Base-by-base conservation (phyloP, 768 basidiomycete species). In the Sporobolomyces phaffii region DNA sequence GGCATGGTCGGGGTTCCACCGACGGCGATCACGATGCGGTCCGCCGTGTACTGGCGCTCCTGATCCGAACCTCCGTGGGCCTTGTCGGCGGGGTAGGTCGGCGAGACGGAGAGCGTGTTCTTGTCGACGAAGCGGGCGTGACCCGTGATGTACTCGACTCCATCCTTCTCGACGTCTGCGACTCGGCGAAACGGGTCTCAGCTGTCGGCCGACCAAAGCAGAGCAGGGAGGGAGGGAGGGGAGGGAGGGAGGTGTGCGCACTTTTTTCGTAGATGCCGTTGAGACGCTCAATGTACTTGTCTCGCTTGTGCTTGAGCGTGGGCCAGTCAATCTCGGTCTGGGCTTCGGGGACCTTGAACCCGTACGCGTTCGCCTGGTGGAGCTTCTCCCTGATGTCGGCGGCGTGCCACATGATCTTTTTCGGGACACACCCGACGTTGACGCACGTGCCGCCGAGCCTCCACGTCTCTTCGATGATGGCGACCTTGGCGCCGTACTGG, bases 321-420 rank as follows among this genome's bases (percentile, higher is more conserved):
- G 82, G 82, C 96, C 96, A 99, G 80, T 89, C 82, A 77, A 98
- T 94, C 45, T 77, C 70, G 38, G 62, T 58, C n/a, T 75, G 70
- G 52, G 73, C 71, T 47, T 70, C 50, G 47, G 74, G 72, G 13
- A 74, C 73, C 38, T 77, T 79, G 67, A 80, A 81, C 48, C 86
- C 87, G 65, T 83, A 82, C 75, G 82, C 76, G 20, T 83, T 81
- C 64, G 92, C 89, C 72, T 89, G 84, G 31, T 82, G 81, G 38
- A 97, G 78, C 77, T 87, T 89, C 75, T 98, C 93, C 34, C 87
- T 86, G 62, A 91, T 80, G 50, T 93, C 90, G 31, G 90, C 89
- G 44, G 91, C 90, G 69, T 92, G 88, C 94, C 94, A 99, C 94
- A 98, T 98, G 61, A 99, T 86, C 90, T 96, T 99, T 81, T 99